Conservation (phyloP, 208 protist genomes). For the Phytomonas francai region DNA sequence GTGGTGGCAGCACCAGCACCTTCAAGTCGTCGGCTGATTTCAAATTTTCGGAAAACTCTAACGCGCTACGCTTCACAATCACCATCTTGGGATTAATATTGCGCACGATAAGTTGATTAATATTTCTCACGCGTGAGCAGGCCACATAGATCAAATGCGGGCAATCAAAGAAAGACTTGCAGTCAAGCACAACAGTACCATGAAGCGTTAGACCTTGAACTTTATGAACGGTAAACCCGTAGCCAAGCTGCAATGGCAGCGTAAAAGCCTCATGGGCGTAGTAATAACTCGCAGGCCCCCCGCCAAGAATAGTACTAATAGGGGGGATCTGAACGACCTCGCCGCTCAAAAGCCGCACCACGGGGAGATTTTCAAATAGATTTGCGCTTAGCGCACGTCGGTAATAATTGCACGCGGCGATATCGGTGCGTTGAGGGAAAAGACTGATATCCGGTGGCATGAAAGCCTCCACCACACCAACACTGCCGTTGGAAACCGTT, state of each 20-base stretch:
- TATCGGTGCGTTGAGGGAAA: constrained; percentile 50
- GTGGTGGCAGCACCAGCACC: constrained; percentile 8
- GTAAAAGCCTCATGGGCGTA: constrained; percentile 75
- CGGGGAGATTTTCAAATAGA: constrained; percentile 57
- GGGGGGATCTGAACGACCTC: constrained; percentile 79
- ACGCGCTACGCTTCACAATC: constrained; percentile 57
- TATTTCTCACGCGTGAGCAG: constrained; percentile 65
- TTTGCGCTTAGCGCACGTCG: constrained; percentile 19
- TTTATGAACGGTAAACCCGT: constrained; percentile 91
- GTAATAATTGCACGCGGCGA: constrained; percentile 12
- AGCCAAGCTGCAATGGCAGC: constrained; percentile 82
- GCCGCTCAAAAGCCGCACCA: constrained; percentile 72
- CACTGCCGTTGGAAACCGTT: constrained; percentile 81
- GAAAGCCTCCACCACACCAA: constrained; percentile 84
- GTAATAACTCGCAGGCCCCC: constrained; percentile 66
- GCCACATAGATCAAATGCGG: constrained; percentile 88
- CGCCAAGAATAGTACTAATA: constrained; percentile 43
- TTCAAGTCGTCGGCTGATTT: constrained; percentile 17
- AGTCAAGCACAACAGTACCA: constrained; percentile 81
- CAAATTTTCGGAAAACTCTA: constrained; percentile 54
- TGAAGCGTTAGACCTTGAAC: constrained; percentile 85
- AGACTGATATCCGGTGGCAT: constrained; percentile 43
- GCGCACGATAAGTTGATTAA: constrained; percentile 79
- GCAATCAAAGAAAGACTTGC: constrained; percentile 80
- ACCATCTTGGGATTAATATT: constrained; percentile 73